Conservation (phyloP, 2,329 filamentous ascomycete species). For the Paracoccidioides lutzii region DNA sequence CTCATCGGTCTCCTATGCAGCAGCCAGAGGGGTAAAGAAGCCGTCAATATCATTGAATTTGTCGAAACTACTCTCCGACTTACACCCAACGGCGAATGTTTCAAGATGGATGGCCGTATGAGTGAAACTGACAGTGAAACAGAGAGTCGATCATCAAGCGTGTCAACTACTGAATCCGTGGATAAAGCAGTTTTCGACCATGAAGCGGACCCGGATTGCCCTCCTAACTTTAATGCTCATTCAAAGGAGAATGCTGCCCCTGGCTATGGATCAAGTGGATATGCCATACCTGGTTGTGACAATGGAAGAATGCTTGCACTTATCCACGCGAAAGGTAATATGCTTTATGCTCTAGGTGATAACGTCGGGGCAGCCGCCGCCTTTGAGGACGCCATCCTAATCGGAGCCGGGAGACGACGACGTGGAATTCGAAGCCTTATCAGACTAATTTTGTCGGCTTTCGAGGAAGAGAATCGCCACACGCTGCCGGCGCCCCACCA, state of each 20-base stretch:
- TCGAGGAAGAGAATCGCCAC: slow-evolving; percentile 38
- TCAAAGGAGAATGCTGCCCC: slow-evolving; percentile 23
- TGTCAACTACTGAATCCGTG: slow-evolving; percentile 40
- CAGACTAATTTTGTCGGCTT: slow-evolving; percentile 57
- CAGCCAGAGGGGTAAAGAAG: slow-evolving; percentile 68
- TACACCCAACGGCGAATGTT: slow-evolving; percentile 33
- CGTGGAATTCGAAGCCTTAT: slow-evolving; percentile 68
- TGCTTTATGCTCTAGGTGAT: slow-evolving; percentile 83
- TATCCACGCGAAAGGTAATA: slow-evolving; percentile 95
- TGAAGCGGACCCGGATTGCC: slow-evolving; percentile 31
- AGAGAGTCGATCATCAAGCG: slow-evolving; percentile 39
- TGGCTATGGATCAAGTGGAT: slow-evolving; percentile 67
- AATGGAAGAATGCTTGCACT: slow-evolving; percentile 90
- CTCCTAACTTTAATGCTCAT: slow-evolving; percentile 15
- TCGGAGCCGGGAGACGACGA: slow-evolving; percentile 61
- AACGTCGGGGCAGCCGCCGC: slow-evolving; percentile 68
- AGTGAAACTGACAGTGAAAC: slow-evolving; percentile 50
- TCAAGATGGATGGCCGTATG: slow-evolving; percentile 39
- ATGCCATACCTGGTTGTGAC: slow-evolving; percentile 69
- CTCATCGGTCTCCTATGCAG: slow-evolving; percentile 76
- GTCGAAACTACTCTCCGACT: slow-evolving; percentile 62
- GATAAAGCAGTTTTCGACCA: slow-evolving; percentile 47
- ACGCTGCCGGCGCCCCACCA: slow-evolving; percentile 26
- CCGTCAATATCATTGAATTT: slow-evolving; percentile 73
- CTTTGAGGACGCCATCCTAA: slow-evolving; percentile 88